These are phyloP conservation scores for Solanum microdontum DNA, from an alignment of 257 asterid genomes.

Conservation along the genomic window DNA sequence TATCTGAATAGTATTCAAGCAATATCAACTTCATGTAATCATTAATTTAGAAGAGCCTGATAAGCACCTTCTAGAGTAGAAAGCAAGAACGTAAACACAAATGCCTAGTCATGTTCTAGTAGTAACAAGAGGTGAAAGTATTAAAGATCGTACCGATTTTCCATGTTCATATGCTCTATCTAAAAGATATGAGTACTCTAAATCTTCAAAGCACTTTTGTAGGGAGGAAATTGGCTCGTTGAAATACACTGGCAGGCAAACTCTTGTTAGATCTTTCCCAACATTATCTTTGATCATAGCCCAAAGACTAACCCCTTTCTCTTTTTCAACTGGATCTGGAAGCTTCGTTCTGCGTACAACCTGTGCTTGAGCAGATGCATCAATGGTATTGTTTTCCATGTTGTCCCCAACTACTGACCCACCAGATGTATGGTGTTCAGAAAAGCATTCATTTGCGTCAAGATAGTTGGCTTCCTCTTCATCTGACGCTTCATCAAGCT, in stretches of 20 bases:
- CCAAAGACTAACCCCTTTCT: constrained; percentile 88
- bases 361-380: constrained; percentile 15
- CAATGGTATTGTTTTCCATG: constrained; percentile 21
- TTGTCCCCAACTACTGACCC: constrained; percentile 26
- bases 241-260: constrained; percentile 89
- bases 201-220: constrained; percentile 84
- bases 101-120: neutral
- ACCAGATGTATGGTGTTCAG: constrained; percentile 25
- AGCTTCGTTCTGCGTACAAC: constrained; percentile 65
- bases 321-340: constrained; percentile 92
- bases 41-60: neutral
- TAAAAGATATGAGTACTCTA: constrained; percentile 83
- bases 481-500: constrained; percentile 78
- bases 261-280: constrained; percentile 84
- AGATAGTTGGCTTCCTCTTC: constrained; percentile 69
- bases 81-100: neutral
- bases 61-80: neutral
- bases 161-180: constrained; percentile 89
- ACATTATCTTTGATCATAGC: constrained; percentile 94
- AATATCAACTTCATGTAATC: neutral
- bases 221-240: constrained; percentile 87
- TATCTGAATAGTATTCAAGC: neutral
- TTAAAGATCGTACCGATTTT: constrained; percentile 50
- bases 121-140: neutral
- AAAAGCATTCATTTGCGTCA: constrained; percentile 58